Conservation (phyloP, 2,329 filamentous ascomycete species). For the Neophaeococcomyces mojaviensis region DNA sequence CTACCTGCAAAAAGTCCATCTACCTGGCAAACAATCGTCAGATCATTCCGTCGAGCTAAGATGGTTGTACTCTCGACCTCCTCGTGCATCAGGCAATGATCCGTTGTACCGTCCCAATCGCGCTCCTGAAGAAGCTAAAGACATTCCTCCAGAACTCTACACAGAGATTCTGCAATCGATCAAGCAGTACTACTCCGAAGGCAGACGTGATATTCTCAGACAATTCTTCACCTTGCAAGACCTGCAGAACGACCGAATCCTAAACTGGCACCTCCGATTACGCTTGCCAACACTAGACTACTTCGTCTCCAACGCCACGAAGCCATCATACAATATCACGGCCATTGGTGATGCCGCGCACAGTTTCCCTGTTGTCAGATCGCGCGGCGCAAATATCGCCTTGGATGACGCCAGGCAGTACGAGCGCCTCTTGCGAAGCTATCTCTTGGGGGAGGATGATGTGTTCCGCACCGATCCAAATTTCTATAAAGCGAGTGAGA, state of each 20-base stretch:
- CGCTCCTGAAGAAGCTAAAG: background rate
- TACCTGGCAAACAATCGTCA: background rate
- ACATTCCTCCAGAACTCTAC: background rate
- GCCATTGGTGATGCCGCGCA: conserved; percentile 7
- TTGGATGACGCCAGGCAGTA: conserved; percentile 3
- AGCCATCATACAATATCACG: background rate
- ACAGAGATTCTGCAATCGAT: background rate
- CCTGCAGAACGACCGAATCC: conserved; percentile 1
- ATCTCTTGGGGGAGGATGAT: background rate
- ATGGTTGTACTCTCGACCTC: conserved; percentile 1
- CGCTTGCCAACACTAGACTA: background rate
- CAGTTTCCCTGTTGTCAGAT: background rate
- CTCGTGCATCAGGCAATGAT: background rate
- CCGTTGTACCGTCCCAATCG: background rate
- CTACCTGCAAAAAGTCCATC: conserved; percentile 1
- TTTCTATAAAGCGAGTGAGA: background rate
- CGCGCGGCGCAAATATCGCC: background rate
- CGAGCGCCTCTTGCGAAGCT: too few species aligned
- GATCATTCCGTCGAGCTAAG: conserved; percentile 1
- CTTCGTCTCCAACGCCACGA: background rate
- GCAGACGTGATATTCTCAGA: background rate
- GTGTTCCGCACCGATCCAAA: background rate
- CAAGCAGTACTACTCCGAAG: background rate
- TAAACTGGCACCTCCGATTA: conserved; percentile 1
- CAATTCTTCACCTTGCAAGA: conserved; percentile 1